These are phyloP conservation scores for Polygonum aviculare DNA, from an alignment of 148 eudicot species.

Conservation along the genomic window DNA sequence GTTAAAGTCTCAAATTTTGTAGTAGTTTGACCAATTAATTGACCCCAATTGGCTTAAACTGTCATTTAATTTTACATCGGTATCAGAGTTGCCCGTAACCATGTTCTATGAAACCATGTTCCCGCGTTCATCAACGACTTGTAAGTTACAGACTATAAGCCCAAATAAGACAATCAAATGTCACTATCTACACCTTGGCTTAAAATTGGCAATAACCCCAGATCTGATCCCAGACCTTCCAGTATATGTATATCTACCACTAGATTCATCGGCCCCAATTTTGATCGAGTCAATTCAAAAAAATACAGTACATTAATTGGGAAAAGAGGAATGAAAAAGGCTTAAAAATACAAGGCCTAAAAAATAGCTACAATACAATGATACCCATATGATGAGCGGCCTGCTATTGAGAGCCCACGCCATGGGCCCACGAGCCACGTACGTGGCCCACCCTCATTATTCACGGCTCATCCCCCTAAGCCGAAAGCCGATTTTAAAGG, in stretches of 20 bases:
- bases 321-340: not conserved
- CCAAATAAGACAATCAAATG: no score
- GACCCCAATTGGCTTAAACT: no score
- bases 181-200: not conserved
- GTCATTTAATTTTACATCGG: no score
- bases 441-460: not conserved
- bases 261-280: not conserved
- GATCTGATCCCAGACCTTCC: not conserved
- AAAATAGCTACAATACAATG: not conserved
- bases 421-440: not conserved
- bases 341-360: not conserved
- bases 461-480: not conserved
- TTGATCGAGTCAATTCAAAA: not conserved
- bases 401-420: slow-evolving; percentile 7
- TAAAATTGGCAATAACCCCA: not conserved
- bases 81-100: no score
- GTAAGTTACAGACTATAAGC: no score
- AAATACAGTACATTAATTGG: not conserved
- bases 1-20: no score
- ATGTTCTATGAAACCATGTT: no score
- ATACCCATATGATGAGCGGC: slow-evolving; percentile 8
- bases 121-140: no score
- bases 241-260: not conserved
- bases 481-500: slow-evolving; percentile 6
- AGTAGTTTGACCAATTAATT: no score